These are phyloP conservation scores for Cnidoscolus chayamansa DNA, from an alignment of 441 rosid species.

Conservation along the genomic window DNA sequence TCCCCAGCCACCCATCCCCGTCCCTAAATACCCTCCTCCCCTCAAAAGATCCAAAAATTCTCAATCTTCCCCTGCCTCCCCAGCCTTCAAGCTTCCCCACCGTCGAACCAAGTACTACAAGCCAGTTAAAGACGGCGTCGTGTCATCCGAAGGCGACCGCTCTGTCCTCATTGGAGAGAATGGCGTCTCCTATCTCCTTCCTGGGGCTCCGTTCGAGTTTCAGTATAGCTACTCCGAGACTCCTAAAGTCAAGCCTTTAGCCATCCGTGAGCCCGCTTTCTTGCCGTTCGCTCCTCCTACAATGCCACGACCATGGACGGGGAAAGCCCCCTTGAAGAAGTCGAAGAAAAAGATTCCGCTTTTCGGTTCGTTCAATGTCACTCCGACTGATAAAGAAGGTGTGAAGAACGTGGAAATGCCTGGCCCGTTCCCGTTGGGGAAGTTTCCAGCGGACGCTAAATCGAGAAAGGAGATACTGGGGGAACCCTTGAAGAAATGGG, in stretches of 20 bases:
- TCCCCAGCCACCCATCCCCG: constrained; percentile 23
- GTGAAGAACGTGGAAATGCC: constrained; percentile 67
- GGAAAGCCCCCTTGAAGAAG: constrained; percentile 68
- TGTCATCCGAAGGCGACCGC: constrained; percentile 66
- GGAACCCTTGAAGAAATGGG: constrained; percentile 79
- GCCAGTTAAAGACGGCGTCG: constrained; percentile 58
- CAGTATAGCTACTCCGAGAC: constrained; percentile 88
- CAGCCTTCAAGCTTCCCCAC: constrained; percentile 66
- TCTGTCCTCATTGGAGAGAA: constrained; percentile 66
- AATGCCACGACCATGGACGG: constrained; percentile 93
- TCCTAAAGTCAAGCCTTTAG: constrained; percentile 68
- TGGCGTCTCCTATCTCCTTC: constrained; percentile 80
- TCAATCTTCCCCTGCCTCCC: constrained; percentile 26
- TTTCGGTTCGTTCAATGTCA: constrained; percentile 64
- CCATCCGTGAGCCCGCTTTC: constrained; percentile 86
- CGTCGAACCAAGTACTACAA: constrained; percentile 60
- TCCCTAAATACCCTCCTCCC: constrained; percentile 53
- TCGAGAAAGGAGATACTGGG: constrained; percentile 75
- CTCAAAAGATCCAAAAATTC: constrained; percentile 25
- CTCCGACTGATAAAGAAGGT: constrained; percentile 56
- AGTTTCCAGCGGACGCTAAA: constrained; percentile 55
- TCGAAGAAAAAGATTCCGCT: constrained; percentile 73
- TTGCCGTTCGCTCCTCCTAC: constrained; percentile 88
- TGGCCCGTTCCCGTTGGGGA: constrained; percentile 56
- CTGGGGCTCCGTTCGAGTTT: constrained; percentile 90